A percentile compares a stretch with the other conserved stretches of the same genome.
Conservation (phyloP, 805 yeast genomes). For the Starmerella davenportii region DNA sequence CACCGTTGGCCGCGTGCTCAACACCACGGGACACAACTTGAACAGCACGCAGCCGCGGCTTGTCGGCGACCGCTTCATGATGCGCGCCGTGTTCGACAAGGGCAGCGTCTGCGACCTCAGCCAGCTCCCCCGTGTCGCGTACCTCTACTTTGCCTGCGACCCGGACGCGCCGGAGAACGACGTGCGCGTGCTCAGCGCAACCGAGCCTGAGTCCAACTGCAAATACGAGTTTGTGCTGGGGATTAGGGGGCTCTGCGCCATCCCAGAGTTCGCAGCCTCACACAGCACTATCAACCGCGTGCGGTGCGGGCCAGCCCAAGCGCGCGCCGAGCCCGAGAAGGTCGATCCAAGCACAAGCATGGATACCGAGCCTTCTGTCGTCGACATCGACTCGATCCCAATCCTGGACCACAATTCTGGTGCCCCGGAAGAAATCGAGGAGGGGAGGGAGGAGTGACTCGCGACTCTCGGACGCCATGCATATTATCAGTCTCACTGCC, state of each 20-base stretch:
- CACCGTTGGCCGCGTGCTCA: neutral
- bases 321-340: no score
- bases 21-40: conserved; percentile 1
- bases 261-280: conserved; percentile 6
- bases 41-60: conserved; percentile 5
- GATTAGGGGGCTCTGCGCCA: conserved; percentile 8
- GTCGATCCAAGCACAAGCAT: no score
- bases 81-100: conserved; percentile 17
- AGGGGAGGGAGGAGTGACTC: no score
- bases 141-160: conserved; percentile 41
- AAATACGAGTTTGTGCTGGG: conserved; percentile 13
- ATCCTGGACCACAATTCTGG: no score
- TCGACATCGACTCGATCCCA: no score
- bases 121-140: conserved; percentile 32
- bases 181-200: conserved; percentile 1
- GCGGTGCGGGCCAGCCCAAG: conserved; percentile 10
- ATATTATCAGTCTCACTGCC: no score
- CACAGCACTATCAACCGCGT: conserved; percentile 3
- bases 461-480: no score
- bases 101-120: conserved; percentile 51
- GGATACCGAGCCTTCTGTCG: no score
- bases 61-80: conserved; percentile 9
- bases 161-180: conserved; percentile 12
- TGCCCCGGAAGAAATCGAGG: no score
- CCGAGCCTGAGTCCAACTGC: conserved; percentile 14